phyloP scores from a whole-genome alignment of 306 rosid genomes.

The Oxytropis ochrocephala region DNA sequence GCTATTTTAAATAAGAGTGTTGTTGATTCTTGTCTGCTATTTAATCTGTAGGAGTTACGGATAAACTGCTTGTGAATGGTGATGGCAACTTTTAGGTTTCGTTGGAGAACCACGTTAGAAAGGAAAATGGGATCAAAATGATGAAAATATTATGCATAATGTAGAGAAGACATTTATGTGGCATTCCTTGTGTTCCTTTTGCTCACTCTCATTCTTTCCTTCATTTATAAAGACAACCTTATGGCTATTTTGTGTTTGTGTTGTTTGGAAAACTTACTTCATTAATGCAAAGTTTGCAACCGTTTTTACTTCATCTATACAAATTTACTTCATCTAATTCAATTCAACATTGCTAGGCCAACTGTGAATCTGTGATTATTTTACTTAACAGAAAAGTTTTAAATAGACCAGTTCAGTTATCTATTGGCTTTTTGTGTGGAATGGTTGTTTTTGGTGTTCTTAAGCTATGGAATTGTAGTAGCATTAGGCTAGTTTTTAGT shows the following conservation, averaged over 20 bases:
- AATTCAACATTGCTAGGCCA: too few species aligned
- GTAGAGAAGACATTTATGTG: neutral
- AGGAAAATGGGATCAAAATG: neutral
- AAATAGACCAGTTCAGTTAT: too few species aligned
- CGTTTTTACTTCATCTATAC: neutral
- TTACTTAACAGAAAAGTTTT: too few species aligned
- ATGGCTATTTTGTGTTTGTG: neutral
- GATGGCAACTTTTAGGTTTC: neutral
- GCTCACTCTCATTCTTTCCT: neutral
- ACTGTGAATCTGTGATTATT: too few species aligned
- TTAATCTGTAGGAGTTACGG: neutral
- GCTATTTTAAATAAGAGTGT: neutral
- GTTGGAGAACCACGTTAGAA: neutral
- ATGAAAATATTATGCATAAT: neutral
- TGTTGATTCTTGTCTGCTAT: neutral
- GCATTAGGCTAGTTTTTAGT: too few species aligned
- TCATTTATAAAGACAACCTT: neutral
- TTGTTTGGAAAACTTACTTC: neutral
- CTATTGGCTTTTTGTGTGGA: too few species aligned
- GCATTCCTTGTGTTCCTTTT: neutral
- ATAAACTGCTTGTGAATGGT: neutral
- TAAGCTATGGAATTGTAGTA: too few species aligned
- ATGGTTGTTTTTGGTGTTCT: too few species aligned
- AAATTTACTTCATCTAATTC: too few species aligned
- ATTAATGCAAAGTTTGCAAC: too few species aligned